Evolutionary conservation across 2,329 filamentous ascomycete genomes (phyloP), one percentile per base, ranked within the genome.

Genomic region (Ambrosiella xylebori): DNA sequence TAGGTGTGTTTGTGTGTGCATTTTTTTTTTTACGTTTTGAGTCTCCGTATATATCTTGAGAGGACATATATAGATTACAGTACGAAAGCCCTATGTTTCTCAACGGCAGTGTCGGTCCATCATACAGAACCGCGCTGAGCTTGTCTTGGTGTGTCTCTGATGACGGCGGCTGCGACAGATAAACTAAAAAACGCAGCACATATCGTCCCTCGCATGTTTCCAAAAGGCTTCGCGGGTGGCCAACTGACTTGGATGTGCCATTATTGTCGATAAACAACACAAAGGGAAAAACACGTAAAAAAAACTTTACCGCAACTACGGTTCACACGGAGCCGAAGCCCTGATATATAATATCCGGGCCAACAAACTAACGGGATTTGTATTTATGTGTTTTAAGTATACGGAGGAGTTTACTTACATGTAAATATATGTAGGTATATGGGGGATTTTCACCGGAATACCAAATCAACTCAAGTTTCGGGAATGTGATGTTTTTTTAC

Each of bases 341-440:
- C 27, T 27, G 27, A 5, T 27, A 27, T 27, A 27, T 27, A 27
- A 27, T 27, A 27, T 27, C 27, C 4, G 27, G 27, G 27, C 27
- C 27, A 27, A 27, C 27, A 27, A 27, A 27, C 27, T 27, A 27
- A 27, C 27, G 27, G 27, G 27, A 27, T 27, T 27, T 27, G 4
- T 27, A 3, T 27, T 5, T 41, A 7, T 41, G 5, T n/a, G 39
- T 41, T 41, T 41, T 1, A 41, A 49, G 40, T 8, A 5, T 47
- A 13, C n/a, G 44, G 44, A 19, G 44, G 44, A 5, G 3, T 15
- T 13, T 47, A 17, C 44, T 47, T 47, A 8, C 7, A 17, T 47
- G 44, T 13, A 15, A 17, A 47, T n/a, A 15, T 51, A 51, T 51
- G 47, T 51, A 51, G 47, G 47, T 51, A 51, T 51, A 51, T 51